These are phyloP conservation scores for Solanum chacoense DNA, from an alignment of 305 asterid genomes.

Conservation along the genomic window DNA sequence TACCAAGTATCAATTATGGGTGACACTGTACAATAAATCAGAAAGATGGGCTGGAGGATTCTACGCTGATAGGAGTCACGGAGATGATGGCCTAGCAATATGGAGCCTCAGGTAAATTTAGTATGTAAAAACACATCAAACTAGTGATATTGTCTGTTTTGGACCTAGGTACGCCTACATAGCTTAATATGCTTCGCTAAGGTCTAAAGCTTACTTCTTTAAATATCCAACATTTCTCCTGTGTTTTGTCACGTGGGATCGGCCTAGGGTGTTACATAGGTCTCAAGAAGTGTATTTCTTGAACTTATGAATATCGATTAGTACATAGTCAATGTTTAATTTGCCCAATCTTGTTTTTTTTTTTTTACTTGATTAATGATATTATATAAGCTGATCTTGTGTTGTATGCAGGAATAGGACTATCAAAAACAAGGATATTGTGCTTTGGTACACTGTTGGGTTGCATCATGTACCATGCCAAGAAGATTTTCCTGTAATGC, in stretches of 20 bases:
- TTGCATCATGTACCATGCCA: slow-evolving; percentile 61
- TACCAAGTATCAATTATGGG: slow-evolving; percentile 51
- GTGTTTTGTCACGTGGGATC: not conserved
- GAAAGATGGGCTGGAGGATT: slow-evolving; percentile 85
- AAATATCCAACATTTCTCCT: not conserved
- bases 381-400: not conserved
- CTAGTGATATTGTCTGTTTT: not conserved
- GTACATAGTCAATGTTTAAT: not conserved
- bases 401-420: slow-evolving; percentile 32
- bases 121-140: not conserved
- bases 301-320: not conserved
- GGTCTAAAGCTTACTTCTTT: not conserved
- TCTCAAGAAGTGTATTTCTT: not conserved
- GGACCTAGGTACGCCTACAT: not conserved
- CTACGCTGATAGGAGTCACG: slow-evolving; percentile 56
- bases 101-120: slow-evolving; percentile 41
- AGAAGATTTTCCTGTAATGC: slow-evolving; percentile 74
- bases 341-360: not conserved
- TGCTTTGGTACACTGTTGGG: slow-evolving; percentile 62
- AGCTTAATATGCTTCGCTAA: not conserved
- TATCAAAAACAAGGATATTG: slow-evolving; percentile 49
- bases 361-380: not conserved
- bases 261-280: not conserved
- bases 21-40: slow-evolving; percentile 38
- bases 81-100: slow-evolving; percentile 37